Evolutionary conservation across 257 asterid species (phyloP).

Genomic region (Fraxinus cuspidata): DNA sequence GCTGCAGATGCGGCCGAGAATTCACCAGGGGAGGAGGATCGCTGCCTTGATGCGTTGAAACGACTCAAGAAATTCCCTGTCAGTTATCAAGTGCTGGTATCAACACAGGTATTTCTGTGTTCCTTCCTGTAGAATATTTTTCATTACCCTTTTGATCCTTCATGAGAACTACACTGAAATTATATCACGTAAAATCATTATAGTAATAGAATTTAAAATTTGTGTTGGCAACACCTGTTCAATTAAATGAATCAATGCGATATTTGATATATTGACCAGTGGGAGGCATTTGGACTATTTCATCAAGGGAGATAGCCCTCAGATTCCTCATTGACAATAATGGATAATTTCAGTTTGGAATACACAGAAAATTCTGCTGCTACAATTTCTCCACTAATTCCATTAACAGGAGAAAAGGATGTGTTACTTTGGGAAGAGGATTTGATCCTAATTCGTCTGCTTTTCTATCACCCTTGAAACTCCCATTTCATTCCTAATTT

Average conservation of each 20-base stretch:
- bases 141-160: conserved; percentile 2
- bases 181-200: background rate
- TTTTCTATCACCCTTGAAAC: background rate
- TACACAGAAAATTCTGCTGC: no score
- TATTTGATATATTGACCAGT: background rate
- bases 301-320: no score
- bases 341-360: no score
- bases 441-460: background rate
- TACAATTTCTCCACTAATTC: no score
- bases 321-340: no score
- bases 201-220: background rate
- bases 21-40: conserved; percentile 61
- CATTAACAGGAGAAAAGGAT: background rate
- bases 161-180: background rate
- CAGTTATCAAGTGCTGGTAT: conserved; percentile 80
- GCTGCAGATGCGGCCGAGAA: conserved; percentile 72
- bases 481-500: background rate
- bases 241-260: background rate
- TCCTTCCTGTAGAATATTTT: background rate
- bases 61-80: conserved; percentile 81
- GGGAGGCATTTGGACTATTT: no score
- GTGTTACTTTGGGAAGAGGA: background rate
- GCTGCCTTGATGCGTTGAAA: conserved; percentile 66
- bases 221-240: background rate
- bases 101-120: conserved; percentile 63